Conservation (phyloP, 768 basidiomycete genomes). For the Dacryopinax primogenitus region DNA sequence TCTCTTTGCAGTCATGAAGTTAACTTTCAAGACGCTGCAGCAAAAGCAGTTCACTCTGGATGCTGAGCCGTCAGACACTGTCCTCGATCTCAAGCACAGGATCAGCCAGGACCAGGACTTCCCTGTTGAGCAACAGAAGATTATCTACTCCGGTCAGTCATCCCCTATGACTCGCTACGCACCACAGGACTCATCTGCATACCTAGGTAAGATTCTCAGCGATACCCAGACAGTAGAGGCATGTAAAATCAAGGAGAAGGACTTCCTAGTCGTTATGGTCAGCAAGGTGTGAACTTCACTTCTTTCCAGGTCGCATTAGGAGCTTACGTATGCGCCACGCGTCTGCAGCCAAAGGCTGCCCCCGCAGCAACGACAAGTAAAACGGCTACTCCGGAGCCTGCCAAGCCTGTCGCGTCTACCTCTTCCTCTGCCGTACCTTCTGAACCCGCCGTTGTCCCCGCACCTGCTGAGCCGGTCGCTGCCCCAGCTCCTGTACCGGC, state of each 20-base stretch:
- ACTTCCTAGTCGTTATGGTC: slow-evolving; percentile 98
- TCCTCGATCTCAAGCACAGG: slow-evolving; percentile 70
- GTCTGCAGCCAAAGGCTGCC: slow-evolving; percentile 25
- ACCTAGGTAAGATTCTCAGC: slow-evolving; percentile 72
- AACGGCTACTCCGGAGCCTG: slow-evolving; percentile 16
- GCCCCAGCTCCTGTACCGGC: slow-evolving; percentile 26
- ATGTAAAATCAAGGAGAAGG: slow-evolving; percentile 92
- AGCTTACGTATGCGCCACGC: slow-evolving; percentile 23
- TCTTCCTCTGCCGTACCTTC: background rate
- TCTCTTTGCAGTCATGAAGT: slow-evolving; percentile 45
- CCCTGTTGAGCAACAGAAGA: slow-evolving; percentile 63
- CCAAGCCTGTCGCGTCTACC: slow-evolving; percentile 14
- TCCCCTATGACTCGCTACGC: background rate
- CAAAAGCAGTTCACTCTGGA: slow-evolving; percentile 88
- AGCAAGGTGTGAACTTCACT: slow-evolving; percentile 55
- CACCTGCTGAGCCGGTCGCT: slow-evolving; percentile 29
- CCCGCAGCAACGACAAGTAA: slow-evolving; percentile 18
- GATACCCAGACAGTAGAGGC: slow-evolving; percentile 82
- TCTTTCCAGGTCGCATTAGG: background rate
- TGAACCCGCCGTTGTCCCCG: slow-evolving; percentile 26
- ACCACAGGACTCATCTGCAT: background rate
- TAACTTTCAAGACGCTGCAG: slow-evolving; percentile 90
- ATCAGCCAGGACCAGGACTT: slow-evolving; percentile 67
- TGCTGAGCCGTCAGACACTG: slow-evolving; percentile 58
- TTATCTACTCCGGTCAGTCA: slow-evolving; percentile 78